Base-by-base conservation (phyloP, 2,329 filamentous ascomycete genomes). In the Paraphoma chrysanthemicola region DNA sequence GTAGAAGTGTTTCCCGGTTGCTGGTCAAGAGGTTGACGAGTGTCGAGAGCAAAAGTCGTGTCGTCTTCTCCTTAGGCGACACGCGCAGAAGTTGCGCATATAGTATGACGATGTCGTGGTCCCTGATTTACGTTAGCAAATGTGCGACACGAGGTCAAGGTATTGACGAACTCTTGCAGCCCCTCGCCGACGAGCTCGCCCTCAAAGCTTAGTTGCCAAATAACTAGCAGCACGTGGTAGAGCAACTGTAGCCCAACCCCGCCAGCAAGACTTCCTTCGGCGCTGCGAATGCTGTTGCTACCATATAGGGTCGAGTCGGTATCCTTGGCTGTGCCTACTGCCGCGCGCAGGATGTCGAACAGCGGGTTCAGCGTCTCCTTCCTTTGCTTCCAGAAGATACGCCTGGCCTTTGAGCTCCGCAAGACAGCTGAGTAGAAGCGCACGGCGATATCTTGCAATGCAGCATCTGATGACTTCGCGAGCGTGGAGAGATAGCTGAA, bases 181-280 rank as follows among this genome's bases (percentile, higher is more conserved):
- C 94, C 93, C 56, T 90, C 88, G 11, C 92, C 92, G 47, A 90
- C 82, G 11, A 87, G 76, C 55, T 81, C 77, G 30, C 83, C 86
- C 75, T 98, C 95, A 66, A 99, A 99, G 73, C 93, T 97, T 66
- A 99, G 83, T 81, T 98, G 93, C 95, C 95, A 99, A 56, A 99
- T 81, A 11, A 96, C 93, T 48, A 99, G 84, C 18, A 99, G 85
- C 14, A 97, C 91, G 71, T 97, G 92, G 76, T 99, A 99, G 41
- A 99, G 85, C 41, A 98, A 85, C 77, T 99, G 95, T 41, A 99
- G 82, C 2, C 93, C 92, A 57, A 99, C 92, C 8, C 93, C 93
- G 47, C 93, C 92, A 55, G 81, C 78, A 44, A 88, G 78, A 41
- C 84, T 81, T 58, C 93, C 89, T 28, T 69, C 67, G 30, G 86